Conservation (phyloP, 441 rosid genomes). For the Gossypium lobatum region DNA sequence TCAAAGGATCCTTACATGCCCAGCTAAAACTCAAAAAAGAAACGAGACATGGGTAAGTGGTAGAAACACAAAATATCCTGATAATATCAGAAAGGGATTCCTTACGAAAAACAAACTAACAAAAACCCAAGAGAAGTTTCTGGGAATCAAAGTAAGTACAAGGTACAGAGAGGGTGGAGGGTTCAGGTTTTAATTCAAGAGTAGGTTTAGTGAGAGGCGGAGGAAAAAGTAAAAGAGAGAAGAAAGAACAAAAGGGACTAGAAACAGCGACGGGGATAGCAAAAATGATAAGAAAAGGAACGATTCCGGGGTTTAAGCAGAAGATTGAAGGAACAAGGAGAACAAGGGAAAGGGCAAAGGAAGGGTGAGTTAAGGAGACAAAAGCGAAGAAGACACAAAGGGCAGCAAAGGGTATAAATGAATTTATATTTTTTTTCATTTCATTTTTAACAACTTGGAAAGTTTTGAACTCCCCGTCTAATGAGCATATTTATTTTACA, state of each 20-base stretch:
- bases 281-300: not conserved
- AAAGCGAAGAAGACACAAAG: not conserved
- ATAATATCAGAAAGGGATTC: not conserved
- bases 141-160: not conserved
- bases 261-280: not conserved
- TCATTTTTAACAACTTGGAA: not conserved
- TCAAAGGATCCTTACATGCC: constrained; percentile 3
- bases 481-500: not conserved
- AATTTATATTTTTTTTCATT: no score
- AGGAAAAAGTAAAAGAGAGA: not conserved
- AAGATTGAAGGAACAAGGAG: not conserved
- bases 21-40: constrained; percentile 3
- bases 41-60: not conserved
- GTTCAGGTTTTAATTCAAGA: not conserved
- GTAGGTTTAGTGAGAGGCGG: not conserved
- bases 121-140: not conserved
- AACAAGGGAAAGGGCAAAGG: not conserved
- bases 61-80: not conserved
- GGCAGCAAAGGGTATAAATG: not conserved
- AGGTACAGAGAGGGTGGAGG: not conserved
- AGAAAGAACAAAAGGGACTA: not conserved
- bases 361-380: not conserved
- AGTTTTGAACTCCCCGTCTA: not conserved
- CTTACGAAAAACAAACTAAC: not conserved
- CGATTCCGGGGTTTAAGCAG: not conserved